phyloP scores from a whole-genome alignment of 176 grass and related monocot species.

The Oryza coarctata region DNA sequence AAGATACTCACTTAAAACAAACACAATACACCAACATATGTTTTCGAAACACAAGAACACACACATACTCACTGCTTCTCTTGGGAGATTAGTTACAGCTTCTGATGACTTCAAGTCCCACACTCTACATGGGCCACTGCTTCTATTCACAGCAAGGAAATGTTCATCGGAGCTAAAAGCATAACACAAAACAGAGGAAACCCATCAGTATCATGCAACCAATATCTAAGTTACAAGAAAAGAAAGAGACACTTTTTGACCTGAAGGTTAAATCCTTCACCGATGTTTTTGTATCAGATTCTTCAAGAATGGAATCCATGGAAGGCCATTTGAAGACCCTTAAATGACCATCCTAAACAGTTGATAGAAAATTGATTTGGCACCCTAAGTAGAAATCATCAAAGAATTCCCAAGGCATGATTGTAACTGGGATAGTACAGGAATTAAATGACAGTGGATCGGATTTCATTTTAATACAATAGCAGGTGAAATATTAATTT shows the following conservation, averaged over 20 bases:
- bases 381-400: background rate
- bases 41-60: background rate
- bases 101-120: conserved; percentile 74
- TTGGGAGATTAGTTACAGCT: conserved; percentile 67
- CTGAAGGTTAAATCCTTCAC: conserved; percentile 91
- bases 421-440: background rate
- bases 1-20: conserved; percentile 27
- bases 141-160: conserved; percentile 76
- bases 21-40: background rate
- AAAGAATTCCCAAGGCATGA: background rate
- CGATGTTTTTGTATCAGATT: conserved; percentile 62
- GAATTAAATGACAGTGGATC: background rate
- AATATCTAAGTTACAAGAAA: conserved; percentile 23
- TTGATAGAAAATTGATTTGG: conserved; percentile 8
- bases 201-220: conserved; percentile 21
- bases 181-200: conserved; percentile 11
- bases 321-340: conserved; percentile 87
- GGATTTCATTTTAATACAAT: background rate
- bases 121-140: conserved; percentile 73
- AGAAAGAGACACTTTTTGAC: conserved; percentile 31
- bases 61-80: conserved; percentile 61
- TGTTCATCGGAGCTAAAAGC: conserved; percentile 69
- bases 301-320: conserved; percentile 68
- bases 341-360: conserved; percentile 78
- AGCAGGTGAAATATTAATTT: background rate